These are phyloP conservation scores for Tothia fuscella DNA, from an alignment of 2,329 filamentous ascomycete species.

Conservation along the genomic window DNA sequence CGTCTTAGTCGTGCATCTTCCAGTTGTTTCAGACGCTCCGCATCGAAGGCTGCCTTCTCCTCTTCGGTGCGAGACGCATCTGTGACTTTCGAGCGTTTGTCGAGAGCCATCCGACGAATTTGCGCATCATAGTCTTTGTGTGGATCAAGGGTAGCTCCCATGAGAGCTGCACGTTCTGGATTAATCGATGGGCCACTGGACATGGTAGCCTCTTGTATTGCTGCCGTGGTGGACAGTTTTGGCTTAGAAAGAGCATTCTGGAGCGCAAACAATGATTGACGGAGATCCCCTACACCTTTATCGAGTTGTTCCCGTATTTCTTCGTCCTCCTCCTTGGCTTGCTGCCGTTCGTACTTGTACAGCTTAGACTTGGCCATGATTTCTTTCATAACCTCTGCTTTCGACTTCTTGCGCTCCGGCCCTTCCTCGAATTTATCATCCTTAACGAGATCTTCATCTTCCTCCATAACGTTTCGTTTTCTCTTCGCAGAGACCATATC, in stretches of 20 bases:
- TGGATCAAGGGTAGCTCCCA: conserved; percentile 51
- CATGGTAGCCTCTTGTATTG: conserved; percentile 18
- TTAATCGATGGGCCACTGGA: conserved; percentile 35
- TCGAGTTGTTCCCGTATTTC: conserved; percentile 76
- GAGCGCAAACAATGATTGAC: conserved; percentile 51
- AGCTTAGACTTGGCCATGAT: conserved; percentile 94
- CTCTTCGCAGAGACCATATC: conserved; percentile 25
- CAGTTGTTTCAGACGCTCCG: conserved; percentile 61
- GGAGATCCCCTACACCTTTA: conserved; percentile 66
- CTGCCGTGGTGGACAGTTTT: conserved; percentile 18
- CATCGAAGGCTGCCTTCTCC: conserved; percentile 68
- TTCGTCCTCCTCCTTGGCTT: conserved; percentile 84
- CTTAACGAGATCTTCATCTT: conserved; percentile 29
- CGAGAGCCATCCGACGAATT: conserved; percentile 69
- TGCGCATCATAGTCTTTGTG: conserved; percentile 83
- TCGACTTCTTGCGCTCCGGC: conserved; percentile 82
- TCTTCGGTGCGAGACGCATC: conserved; percentile 87
- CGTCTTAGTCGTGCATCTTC: conserved; percentile 72
- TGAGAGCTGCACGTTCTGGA: conserved; percentile 48
- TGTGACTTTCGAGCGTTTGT: conserved; percentile 73
- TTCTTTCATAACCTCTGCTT: conserved; percentile 96
- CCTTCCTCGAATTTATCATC: conserved; percentile 38
- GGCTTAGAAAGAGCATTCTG: conserved; percentile 19
- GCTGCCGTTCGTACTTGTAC: conserved; percentile 88
- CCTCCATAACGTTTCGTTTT: conserved; percentile 37